Base-by-base conservation (phyloP, 352 stramenopile species). In the Globisporangium nunn region DNA sequence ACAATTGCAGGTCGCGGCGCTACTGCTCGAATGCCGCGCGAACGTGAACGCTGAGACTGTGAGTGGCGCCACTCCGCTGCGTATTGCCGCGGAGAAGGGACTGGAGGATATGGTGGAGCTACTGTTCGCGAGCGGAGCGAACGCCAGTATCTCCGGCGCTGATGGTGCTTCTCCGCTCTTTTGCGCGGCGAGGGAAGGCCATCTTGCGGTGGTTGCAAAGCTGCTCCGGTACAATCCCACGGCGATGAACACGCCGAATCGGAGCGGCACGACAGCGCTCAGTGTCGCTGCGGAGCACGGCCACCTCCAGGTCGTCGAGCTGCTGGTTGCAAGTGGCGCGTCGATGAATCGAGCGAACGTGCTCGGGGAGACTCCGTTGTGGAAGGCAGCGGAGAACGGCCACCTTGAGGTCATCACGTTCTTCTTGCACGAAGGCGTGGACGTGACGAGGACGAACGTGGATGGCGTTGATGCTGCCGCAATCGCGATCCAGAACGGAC, bases 381-480 rank as follows among this genome's bases (percentile, higher is more conserved):
- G 48, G 31, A 62, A 54, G n/a, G 56, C 56, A 15, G 55, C 56
- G 7, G 39, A 56, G 8, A 51, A 51, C 17, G 56, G 56, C 3
- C 56, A 62, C n/a, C 17, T 29, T 0, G 48, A 56, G 18, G 40
- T 62, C 33, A 45, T 56, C 39, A 41, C 45, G 39, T 3, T 18
- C 28, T 39, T 60, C 18, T 0, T 54, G 4, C 23, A 39, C 45
- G 41, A 47, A 41, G 46, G 54, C 17, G 54, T 37, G 14, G 35
- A 23, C 7, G 33, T 47, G 35, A 39, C 37, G 17, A 31, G 46
- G 35, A 2, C 45, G 33, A 33, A 50, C 6, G 18, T 17, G 7
- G 48, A 60, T 17, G 46, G 54, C 17, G 29, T 60, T 18, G 37
- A 14, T 17, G 14, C 45, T 6, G 12, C 53, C 4, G 35, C 3